Evolutionary conservation across 345 rosid species (phyloP).

Genomic region (Turnera subulata): DNA sequence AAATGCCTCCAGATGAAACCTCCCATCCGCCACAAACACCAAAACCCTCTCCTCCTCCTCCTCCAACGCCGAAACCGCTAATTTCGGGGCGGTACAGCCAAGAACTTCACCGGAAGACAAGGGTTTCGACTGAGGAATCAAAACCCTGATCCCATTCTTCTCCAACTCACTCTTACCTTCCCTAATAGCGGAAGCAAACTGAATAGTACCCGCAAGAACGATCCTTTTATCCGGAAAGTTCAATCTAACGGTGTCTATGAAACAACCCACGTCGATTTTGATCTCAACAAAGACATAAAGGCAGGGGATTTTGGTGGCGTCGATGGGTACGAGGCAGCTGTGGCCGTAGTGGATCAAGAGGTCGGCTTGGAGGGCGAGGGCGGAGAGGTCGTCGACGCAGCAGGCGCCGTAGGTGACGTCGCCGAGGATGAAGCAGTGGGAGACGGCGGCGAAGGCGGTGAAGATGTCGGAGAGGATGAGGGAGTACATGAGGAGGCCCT

Average conservation of each 20-base stretch:
- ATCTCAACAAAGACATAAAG: constrained; percentile 93
- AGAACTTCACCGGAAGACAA: constrained; percentile 82
- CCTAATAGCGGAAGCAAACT: constrained; percentile 80
- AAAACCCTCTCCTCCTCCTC: constrained; percentile 30
- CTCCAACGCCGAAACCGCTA: constrained; percentile 5
- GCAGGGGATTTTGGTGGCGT: constrained; percentile 69
- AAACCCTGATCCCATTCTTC: constrained; percentile 51
- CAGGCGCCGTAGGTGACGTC: constrained; percentile 94
- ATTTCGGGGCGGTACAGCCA: constrained; percentile 80
- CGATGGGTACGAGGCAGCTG: constrained; percentile 85
- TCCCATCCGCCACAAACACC: constrained; percentile 88
- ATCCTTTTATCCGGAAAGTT: constrained; percentile 36
- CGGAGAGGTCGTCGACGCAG: constrained; percentile 84
- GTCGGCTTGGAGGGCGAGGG: constrained; percentile 70
- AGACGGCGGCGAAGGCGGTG: constrained; percentile 57
- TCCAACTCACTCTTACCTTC: constrained; percentile 77
- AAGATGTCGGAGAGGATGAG: constrained; percentile 83
- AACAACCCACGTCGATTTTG: constrained; percentile 50
- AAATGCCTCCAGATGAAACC: constrained; percentile 85
- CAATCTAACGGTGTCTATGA: constrained; percentile 48
- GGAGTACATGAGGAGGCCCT: constrained; percentile 88
- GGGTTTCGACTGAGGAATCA: constrained; percentile 89
- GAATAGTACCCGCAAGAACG: constrained; percentile 82
- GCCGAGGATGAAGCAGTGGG: constrained; percentile 76
- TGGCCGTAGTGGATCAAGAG: constrained; percentile 89